Evolutionary conservation across 2,329 filamentous ascomycete species (phyloP), one percentile per base, ranked within the genome.

Genomic region (Trichoderma gracile): DNA sequence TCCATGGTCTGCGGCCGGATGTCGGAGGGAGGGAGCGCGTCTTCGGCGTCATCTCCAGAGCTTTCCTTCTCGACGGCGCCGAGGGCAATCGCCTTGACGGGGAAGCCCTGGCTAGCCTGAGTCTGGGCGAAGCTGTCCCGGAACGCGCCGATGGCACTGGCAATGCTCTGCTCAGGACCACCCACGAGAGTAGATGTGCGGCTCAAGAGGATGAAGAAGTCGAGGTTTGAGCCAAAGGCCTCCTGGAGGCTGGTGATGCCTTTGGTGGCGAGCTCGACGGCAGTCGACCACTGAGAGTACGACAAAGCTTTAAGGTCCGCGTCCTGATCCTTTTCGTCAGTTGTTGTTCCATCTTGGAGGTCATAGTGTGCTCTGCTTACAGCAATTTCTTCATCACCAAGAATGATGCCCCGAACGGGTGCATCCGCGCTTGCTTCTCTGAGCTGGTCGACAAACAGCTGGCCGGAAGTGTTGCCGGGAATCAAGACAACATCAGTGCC

Each of bases 171-270:
- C 4, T 57, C 45, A 50, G 49, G 38, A 30, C 42, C 5, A 4
- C 63, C 63, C 30, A 65, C 56, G 7, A 65, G 23, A 2, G 56
- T 43, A 14, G 56, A 46, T 25, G 59, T 63, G 40, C 52, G 49
- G 15, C 49, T 49, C 14, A 65, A 25, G 3, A 63, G 17, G 23
- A 65, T 53, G 59, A 63, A 65, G 53, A 65, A 65, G 27, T 65
- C 64, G 19, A 65, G 53, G 38, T 30, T n/a, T 2, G 50, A 19
- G n/a, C 60, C 53, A 23, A 63, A 49, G n/a, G 50, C 19, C 5
- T 65, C 43, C 30, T 57, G 45, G n/a, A 65, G 46, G 45, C 25
- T 55, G 33, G 47, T 38, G 12, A 47, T 63, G 45, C 52, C 52
- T 38, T 47, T 52, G n/a, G 55, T 53, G 15, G 46, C 38, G 14